phyloP scores from a whole-genome alignment of 352 stramenopile species.

The Phytopythium vexans region DNA sequence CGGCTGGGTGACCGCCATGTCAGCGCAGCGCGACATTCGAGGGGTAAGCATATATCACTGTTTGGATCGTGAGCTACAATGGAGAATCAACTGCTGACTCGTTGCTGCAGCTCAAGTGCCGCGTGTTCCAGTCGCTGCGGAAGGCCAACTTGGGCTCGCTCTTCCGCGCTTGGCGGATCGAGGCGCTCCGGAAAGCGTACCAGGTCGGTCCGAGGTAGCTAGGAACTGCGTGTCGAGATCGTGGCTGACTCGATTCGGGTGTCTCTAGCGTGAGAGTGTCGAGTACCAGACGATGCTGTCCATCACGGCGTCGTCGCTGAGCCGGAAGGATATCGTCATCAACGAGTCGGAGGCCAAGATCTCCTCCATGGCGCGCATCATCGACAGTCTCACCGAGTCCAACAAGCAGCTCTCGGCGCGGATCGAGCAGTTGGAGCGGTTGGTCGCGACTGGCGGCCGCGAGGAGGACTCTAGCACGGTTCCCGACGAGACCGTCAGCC shows the following conservation, averaged over 20 bases:
- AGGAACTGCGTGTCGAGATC: too few relatives aligned
- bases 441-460: conserved; percentile 11
- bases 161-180: conserved; percentile 72
- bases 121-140: conserved; percentile 47
- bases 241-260: too few relatives aligned
- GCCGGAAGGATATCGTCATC: conserved; percentile 73
- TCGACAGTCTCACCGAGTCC: conserved; percentile 74
- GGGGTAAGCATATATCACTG: too few relatives aligned
- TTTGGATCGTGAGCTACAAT: too few relatives aligned
- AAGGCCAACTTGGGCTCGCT: conserved; percentile 52
- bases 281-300: conserved; percentile 85
- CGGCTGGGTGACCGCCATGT: conserved; percentile 35
- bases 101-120: conserved; percentile 47
- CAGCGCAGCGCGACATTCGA: conserved; percentile 41
- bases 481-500: not conserved
- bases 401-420: conserved; percentile 64
- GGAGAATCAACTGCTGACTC: not conserved
- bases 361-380: conserved; percentile 68
- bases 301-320: conserved; percentile 67
- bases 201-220: conserved; percentile 41
- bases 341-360: conserved; percentile 60
- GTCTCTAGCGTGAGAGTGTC: conserved; percentile 59
- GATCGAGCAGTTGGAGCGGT: conserved; percentile 61
- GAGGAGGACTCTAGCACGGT: conserved; percentile 1
- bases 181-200: conserved; percentile 64